Conservation (phyloP, 1,139 yeast species). For the Candida anutae region DNA sequence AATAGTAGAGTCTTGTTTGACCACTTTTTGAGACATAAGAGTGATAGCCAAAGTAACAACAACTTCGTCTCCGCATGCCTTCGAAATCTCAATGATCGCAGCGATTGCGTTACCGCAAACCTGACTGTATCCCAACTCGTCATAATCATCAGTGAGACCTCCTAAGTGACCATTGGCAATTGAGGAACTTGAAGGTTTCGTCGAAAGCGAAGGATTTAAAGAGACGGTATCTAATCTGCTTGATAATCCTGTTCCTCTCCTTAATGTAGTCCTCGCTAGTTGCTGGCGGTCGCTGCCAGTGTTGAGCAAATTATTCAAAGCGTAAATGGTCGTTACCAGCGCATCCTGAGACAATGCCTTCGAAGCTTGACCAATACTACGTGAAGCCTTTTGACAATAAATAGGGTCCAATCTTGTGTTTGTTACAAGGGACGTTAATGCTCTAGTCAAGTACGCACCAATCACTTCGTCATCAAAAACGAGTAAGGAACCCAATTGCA, state of each 20-base stretch:
- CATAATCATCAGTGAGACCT: conserved; percentile 11
- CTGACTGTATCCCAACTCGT: conserved; percentile 23
- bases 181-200: conserved; percentile 13
- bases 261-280: conserved; percentile 15
- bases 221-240: conserved; percentile 4
- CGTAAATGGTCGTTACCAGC: conserved; percentile 79
- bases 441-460: conserved; percentile 41
- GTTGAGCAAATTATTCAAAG: conserved; percentile 67
- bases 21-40: conserved; percentile 68
- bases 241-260: conserved; percentile 13
- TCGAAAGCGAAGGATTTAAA: conserved; percentile 10
- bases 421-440: conserved; percentile 42
- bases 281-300: conserved; percentile 38
- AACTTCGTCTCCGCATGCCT: conserved; percentile 61
- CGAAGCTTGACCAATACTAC: conserved; percentile 37
- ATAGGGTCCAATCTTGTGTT: conserved; percentile 29
- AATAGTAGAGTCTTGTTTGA: conserved; percentile 17
- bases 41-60: conserved; percentile 79
- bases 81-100: conserved; percentile 66
- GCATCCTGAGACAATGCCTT: conserved; percentile 63
- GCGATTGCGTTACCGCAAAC: conserved; percentile 58
- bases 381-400: conserved; percentile 27
- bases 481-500: conserved; percentile 49
- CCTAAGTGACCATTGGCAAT: conserved; percentile 6
- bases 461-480: conserved; percentile 38